phyloP scores from a whole-genome alignment of 2,329 filamentous ascomycete species.

The Pestalotiopsis sp. region DNA sequence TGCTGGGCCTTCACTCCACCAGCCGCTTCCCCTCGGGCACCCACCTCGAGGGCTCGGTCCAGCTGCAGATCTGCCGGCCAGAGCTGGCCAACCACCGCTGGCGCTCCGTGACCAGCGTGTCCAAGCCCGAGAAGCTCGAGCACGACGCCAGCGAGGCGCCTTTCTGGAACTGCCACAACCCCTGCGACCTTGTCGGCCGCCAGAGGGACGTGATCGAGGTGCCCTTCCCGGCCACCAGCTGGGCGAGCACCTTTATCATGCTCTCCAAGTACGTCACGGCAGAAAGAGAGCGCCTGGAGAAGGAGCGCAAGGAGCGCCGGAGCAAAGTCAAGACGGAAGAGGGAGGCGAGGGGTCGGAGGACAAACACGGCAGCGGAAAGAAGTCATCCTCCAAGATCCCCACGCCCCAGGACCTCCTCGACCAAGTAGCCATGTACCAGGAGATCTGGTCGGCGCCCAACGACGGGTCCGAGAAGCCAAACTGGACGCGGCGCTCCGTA shows the following conservation, averaged over 20 bases:
- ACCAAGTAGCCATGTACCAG: constrained; percentile 67
- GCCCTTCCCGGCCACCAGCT: constrained; percentile 59
- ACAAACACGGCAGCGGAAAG: background rate
- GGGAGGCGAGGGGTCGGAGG: constrained; percentile 32
- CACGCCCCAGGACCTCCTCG: constrained; percentile 49
- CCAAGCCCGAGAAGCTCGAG: constrained; percentile 57
- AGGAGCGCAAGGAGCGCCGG: constrained; percentile 11
- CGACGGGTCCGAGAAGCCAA: constrained; percentile 28
- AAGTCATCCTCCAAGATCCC: constrained; percentile 20
- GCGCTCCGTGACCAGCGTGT: constrained; percentile 62
- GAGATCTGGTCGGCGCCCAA: constrained; percentile 62
- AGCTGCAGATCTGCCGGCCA: constrained; percentile 58
- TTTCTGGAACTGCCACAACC: constrained; percentile 48
- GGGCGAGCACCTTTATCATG: constrained; percentile 60
- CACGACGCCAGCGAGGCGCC: constrained; percentile 40
- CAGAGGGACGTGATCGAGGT: constrained; percentile 49
- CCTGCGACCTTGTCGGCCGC: constrained; percentile 38
- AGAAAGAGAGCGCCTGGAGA: constrained; percentile 27
- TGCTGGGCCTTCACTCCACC: constrained; percentile 59
- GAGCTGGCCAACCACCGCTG: constrained; percentile 58
- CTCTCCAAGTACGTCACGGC: constrained; percentile 52
- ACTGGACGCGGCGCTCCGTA: constrained; percentile 60
- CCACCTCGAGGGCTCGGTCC: constrained; percentile 60
- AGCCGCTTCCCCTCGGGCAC: constrained; percentile 60
- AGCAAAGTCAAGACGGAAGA: constrained; percentile 19